Conservation (phyloP, 2,329 filamentous ascomycete species). For the Fusarium sp. region DNA sequence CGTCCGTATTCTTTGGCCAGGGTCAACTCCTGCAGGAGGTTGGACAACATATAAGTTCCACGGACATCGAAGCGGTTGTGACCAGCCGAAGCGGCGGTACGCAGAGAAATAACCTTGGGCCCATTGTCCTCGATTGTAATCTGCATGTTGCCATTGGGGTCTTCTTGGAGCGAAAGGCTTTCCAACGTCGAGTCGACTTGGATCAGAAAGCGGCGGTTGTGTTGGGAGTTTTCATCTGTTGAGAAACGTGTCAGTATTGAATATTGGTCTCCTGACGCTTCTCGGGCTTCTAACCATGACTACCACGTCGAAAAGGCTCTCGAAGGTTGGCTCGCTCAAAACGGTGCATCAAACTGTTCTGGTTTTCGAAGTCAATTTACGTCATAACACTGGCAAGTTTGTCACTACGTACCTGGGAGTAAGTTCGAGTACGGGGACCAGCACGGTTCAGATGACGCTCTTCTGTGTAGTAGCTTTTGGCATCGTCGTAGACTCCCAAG, state of each 20-base stretch:
- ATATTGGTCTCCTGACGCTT: not conserved
- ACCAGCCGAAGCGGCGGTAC: conserved; percentile 87
- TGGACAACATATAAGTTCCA: conserved; percentile 97
- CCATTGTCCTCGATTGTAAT: conserved; percentile 97
- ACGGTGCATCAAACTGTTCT: conserved; percentile 68
- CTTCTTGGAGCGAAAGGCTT: conserved; percentile 84
- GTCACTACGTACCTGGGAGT: conserved; percentile 62
- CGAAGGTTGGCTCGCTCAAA: conserved; percentile 64
- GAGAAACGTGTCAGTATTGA: conserved; percentile 13
- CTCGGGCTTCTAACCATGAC: conserved; percentile 62
- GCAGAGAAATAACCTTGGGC: conserved; percentile 88
- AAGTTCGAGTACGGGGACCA: conserved; percentile 66
- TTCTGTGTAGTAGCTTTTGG: conserved; percentile 69
- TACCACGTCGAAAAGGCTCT: conserved; percentile 69
- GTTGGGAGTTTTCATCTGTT: conserved; percentile 78
- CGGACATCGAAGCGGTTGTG: conserved; percentile 90
- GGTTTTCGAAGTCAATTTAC: conserved; percentile 46
- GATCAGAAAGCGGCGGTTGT: conserved; percentile 83
- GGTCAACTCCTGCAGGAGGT: conserved; percentile 93
- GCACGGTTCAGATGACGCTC: conserved; percentile 66
- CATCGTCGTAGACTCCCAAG: conserved; percentile 67
- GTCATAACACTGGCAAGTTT: not conserved
- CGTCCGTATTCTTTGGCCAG: conserved; percentile 91
- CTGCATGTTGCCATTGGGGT: conserved; percentile 94
- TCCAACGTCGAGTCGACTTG: conserved; percentile 87